Conservation (phyloP, 306 rosid species). For the Castanea mollissima region DNA sequence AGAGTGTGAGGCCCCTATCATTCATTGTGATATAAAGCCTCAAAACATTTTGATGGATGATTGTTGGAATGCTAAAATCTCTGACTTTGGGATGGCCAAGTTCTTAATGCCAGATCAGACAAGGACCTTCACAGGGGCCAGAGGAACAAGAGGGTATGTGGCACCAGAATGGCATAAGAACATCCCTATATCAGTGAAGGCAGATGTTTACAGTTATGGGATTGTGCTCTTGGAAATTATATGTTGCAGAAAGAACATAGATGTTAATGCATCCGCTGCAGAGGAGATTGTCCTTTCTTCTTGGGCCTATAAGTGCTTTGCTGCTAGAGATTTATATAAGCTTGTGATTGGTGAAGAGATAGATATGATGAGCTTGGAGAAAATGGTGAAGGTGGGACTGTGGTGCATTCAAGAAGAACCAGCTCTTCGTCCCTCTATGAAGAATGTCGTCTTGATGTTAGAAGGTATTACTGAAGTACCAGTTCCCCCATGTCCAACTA, state of each 20-base stretch:
- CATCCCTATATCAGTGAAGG: slow-evolving; percentile 13
- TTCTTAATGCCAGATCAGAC: neutral
- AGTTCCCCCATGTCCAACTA: slow-evolving; percentile 20
- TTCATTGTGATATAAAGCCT: slow-evolving; percentile 12
- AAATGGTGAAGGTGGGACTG: neutral
- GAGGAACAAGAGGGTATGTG: slow-evolving; percentile 6
- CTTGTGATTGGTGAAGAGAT: slow-evolving; percentile 14
- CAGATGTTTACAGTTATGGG: slow-evolving; percentile 18
- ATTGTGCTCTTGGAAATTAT: slow-evolving; percentile 7
- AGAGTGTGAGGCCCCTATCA: neutral
- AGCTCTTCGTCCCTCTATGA: slow-evolving; percentile 28
- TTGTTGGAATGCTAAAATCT: neutral
- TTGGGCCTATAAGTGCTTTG: slow-evolving; percentile 21
- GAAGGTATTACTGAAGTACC: slow-evolving; percentile 16
- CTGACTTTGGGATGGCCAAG: slow-evolving; percentile 8
- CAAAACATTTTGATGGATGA: slow-evolving; percentile 12
- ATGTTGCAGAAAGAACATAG: slow-evolving; percentile 20
- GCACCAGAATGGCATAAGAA: slow-evolving; percentile 25
- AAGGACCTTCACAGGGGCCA: neutral
- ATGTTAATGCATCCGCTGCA: neutral
- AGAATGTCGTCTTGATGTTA: slow-evolving; percentile 19
- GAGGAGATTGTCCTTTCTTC: slow-evolving; percentile 9
- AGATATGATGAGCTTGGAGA: slow-evolving; percentile 2
- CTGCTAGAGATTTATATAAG: slow-evolving; percentile 2
- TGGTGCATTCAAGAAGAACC: slow-evolving; percentile 30